These are phyloP conservation scores for Berberis thunbergii DNA, from an alignment of 164 flowering plant species.

Conservation along the genomic window DNA sequence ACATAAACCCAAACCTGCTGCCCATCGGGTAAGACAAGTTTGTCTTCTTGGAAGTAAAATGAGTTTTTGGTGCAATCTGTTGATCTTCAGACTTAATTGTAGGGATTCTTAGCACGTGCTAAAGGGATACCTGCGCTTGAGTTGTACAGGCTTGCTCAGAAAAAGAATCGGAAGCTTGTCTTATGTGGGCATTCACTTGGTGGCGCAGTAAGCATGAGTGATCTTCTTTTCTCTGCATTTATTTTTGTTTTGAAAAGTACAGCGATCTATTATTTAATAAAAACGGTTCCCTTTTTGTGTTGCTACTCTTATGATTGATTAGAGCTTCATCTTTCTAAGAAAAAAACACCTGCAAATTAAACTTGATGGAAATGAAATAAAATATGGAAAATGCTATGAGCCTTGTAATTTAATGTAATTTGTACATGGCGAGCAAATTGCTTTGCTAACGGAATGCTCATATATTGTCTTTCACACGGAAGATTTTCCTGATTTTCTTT, in stretches of 20 bases:
- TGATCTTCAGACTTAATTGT: neutral
- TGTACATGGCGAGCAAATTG: no score
- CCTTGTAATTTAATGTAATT: no score
- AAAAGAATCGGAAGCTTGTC: conserved; percentile 87
- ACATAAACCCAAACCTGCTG: conserved; percentile 71
- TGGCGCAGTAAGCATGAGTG: conserved; percentile 76
- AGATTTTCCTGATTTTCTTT: no score
- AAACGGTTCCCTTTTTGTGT: no score
- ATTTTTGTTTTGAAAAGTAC: neutral
- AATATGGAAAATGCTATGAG: no score
- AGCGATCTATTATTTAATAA: no score
- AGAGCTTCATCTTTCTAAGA: no score
- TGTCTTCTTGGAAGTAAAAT: neutral
- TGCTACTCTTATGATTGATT: no score
- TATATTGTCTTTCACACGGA: no score
- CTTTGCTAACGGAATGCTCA: no score
- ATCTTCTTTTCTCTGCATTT: neutral
- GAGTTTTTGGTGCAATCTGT: neutral
- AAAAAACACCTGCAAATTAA: no score
- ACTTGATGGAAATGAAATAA: no score
- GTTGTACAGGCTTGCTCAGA: conserved; percentile 92
- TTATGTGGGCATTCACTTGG: conserved; percentile 99
- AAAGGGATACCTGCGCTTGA: conserved; percentile 99
- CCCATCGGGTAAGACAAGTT: conserved; percentile 56
- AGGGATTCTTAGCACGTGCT: conserved; percentile 98